A percentile compares a stretch with the other conserved stretches of the same genome.
Evolutionary conservation across 805 yeast species (phyloP).

Genomic region (Scheffersomyces ergatensis): DNA sequence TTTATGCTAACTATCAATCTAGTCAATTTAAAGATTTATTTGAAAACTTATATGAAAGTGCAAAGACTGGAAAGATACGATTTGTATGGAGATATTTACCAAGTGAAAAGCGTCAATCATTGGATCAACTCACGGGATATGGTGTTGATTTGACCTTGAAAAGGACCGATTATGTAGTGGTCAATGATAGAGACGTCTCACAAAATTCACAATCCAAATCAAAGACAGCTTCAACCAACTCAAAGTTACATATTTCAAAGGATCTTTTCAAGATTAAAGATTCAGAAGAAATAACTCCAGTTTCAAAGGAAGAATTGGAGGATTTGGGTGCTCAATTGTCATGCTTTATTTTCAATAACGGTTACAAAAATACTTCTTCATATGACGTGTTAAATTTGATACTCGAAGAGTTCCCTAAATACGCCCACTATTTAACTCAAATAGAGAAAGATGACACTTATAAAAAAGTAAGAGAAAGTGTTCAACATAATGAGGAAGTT

Average conservation of each 20-base stretch:
- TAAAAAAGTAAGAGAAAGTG: slow-evolving; percentile 21
- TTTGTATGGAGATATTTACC: slow-evolving; percentile 77
- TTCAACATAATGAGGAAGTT: slow-evolving; percentile 26
- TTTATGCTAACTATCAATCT: slow-evolving; percentile 67
- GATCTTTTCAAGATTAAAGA: slow-evolving; percentile 13
- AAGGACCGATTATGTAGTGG: slow-evolving; percentile 62
- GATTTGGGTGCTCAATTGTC: slow-evolving; percentile 41
- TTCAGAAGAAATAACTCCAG: slow-evolving; percentile 20
- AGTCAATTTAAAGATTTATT: slow-evolving; percentile 55
- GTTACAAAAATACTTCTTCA: slow-evolving; percentile 13
- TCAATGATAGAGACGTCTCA: slow-evolving; percentile 52
- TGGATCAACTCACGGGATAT: slow-evolving; percentile 52
- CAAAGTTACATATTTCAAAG: slow-evolving; percentile 5
- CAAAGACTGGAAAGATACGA: slow-evolving; percentile 62
- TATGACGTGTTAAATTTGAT: slow-evolving; percentile 37
- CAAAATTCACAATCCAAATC: slow-evolving; percentile 11
- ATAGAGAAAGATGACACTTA: slow-evolving; percentile 6
- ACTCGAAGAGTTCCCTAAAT: slow-evolving; percentile 55
- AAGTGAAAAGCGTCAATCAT: slow-evolving; percentile 3
- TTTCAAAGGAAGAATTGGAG: slow-evolving; percentile 28
- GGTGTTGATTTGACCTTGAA: slow-evolving; percentile 66
- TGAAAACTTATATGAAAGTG: slow-evolving; percentile 54
- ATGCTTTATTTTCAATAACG: slow-evolving; percentile 29
- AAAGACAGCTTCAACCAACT: neutral
- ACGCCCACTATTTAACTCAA: slow-evolving; percentile 34